Base-by-base conservation (phyloP, 768 basidiomycete genomes). In the Boletus rubroflammeus region DNA sequence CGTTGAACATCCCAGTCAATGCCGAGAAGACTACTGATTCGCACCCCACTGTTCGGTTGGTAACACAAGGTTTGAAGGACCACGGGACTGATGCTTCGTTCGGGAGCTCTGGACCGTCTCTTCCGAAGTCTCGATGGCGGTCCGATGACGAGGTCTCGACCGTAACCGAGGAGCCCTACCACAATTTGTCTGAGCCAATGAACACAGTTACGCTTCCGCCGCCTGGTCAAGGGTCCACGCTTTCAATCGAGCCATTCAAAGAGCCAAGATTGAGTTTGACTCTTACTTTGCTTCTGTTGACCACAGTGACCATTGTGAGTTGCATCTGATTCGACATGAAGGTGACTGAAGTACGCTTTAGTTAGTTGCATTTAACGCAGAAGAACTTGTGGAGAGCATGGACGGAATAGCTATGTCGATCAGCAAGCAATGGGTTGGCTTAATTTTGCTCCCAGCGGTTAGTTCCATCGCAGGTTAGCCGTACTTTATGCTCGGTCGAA, bases 371-470 rank as follows among this genome's bases (percentile, higher is more conserved):
- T 67, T 88, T 53, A 85, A 78, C 6, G 85, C 86, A 10, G 86
- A 87, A 61, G 83, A 78, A 71, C 75, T 98, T 15, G 93, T 98
- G 8, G 84, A 82, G 64, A 85, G 88, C 8, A 91, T 97, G 82
- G 82, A 93, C 65, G 85, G 83, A 36, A 75, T 96, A 50, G 86
- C 87, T 1, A 72, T 64, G 19, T 76, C 76, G 4, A 82, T 98
- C 57, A 86, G 83, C 64, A 89, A 90, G 59, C 88, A 93, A 67
- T 98, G 92, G 85, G 79, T 95, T 53, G 93, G 86, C 15, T 73
- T 98, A 34, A 92, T 98, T 61, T 67, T 98, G 14, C 79, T 98
- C 10, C 95, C 95, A 3, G 85, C 86, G 17, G 87, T 95, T 38
- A 87, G 83, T 32, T 87, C 86, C 14, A 76, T 92, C 32, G 87